Percentiles rank a stretch among this genome's conserved stretches.
Conservation (phyloP, 2,329 filamentous ascomycete genomes). For the Colletotrichum zoysiae region DNA sequence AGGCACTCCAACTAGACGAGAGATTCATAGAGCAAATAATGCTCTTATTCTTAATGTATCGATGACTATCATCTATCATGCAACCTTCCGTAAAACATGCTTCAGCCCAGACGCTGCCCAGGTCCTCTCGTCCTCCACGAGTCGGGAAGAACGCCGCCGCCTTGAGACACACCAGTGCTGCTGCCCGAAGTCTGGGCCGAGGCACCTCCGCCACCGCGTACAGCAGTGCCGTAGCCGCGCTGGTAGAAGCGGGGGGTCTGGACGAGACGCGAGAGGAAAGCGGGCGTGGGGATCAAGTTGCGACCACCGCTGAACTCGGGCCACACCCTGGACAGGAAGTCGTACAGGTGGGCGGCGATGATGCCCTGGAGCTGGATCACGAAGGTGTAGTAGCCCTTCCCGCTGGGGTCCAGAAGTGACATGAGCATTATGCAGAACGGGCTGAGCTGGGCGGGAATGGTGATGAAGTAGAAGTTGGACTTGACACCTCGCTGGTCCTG, state of each 20-base stretch:
- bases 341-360: slow-evolving; percentile 87
- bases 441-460: slow-evolving; percentile 83
- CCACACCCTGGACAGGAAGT: slow-evolving; percentile 90
- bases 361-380: slow-evolving; percentile 81
- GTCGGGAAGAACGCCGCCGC: slow-evolving; percentile 67
- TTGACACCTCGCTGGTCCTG: slow-evolving; percentile 86
- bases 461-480: slow-evolving; percentile 84
- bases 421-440: slow-evolving; percentile 84
- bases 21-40: too few species aligned
- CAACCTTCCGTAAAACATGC: too few species aligned
- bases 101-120: slow-evolving; percentile 72
- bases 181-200: slow-evolving; percentile 52
- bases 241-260: slow-evolving; percentile 60
- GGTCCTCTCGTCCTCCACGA: slow-evolving; percentile 74
- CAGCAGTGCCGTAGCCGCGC: slow-evolving; percentile 73
- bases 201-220: slow-evolving; percentile 53
- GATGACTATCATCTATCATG: too few species aligned
- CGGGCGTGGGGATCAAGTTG: slow-evolving; percentile 81
- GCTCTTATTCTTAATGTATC: too few species aligned
- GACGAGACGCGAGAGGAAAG: slow-evolving; percentile 77
- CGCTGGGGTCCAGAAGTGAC: slow-evolving; percentile 75
- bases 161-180: slow-evolving; percentile 56
- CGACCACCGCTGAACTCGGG: slow-evolving; percentile 88
- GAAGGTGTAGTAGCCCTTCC: slow-evolving; percentile 60
- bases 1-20: too few species aligned